These are phyloP conservation scores for Solanum piurae DNA, from an alignment of 257 asterid species.

Conservation along the genomic window DNA sequence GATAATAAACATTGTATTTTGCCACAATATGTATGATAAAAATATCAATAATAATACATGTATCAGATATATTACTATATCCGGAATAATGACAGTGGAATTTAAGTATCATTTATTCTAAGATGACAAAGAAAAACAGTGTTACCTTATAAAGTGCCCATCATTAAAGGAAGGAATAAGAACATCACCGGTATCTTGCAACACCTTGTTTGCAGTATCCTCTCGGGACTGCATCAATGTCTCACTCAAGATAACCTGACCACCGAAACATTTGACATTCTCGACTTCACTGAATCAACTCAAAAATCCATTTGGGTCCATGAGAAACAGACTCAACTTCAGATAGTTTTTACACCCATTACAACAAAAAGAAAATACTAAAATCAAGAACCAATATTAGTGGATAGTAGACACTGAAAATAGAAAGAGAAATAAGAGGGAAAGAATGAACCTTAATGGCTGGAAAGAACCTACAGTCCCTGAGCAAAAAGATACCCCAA, in stretches of 20 bases:
- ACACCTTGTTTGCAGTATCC: conserved; percentile 35
- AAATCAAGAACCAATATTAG: not conserved
- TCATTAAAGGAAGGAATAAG: conserved; percentile 89
- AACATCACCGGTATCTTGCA: conserved; percentile 59
- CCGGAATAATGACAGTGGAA: not conserved
- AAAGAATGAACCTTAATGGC: not conserved
- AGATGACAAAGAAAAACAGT: not conserved
- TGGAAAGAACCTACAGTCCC: not conserved
- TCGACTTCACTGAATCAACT: conserved; percentile 55
- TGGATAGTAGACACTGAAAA: not conserved
- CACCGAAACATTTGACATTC: conserved; percentile 75
- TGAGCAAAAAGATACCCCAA: not conserved
- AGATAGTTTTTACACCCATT: not conserved
- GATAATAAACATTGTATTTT: not conserved
- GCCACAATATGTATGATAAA: not conserved
- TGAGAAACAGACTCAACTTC: not conserved
- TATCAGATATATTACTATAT: not conserved
- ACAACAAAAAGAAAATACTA: not conserved
- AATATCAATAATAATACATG: not conserved
- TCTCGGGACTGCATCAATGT: no score
- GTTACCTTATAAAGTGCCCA: conserved; percentile 67
- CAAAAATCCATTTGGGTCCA: not conserved
- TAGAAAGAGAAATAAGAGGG: not conserved
- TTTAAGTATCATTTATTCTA: not conserved
- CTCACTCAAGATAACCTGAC: conserved; percentile 32